Conservation (phyloP, 441 rosid genomes). For the Bruguiera hainesii region DNA sequence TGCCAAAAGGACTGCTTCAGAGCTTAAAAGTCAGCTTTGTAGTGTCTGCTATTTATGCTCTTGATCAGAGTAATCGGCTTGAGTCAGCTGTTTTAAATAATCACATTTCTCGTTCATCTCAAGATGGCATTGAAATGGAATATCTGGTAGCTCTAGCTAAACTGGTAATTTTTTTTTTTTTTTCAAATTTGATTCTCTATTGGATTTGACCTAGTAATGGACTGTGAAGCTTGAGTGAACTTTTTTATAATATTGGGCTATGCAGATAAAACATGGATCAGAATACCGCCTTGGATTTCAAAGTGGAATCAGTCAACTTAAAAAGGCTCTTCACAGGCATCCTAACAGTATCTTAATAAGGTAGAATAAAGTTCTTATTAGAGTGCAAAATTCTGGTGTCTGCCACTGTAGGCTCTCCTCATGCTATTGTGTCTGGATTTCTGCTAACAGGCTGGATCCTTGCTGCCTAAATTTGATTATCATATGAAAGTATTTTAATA, state of each 20-base stretch:
- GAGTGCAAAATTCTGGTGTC: constrained; percentile 13
- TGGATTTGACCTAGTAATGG: background rate
- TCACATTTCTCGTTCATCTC: constrained; percentile 47
- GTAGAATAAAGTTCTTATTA: constrained; percentile 31
- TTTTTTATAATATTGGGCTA: constrained; percentile 14
- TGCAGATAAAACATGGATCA: constrained; percentile 71
- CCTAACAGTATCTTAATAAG: constrained; percentile 80
- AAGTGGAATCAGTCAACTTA: constrained; percentile 71
- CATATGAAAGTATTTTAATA: too few relatives aligned
- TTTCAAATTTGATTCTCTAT: constrained; percentile 16
- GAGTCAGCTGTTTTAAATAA: constrained; percentile 57
- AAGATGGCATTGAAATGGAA: constrained; percentile 67
- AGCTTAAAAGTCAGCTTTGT: constrained; percentile 70
- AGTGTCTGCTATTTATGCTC: constrained; percentile 72
- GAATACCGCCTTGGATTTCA: constrained; percentile 59
- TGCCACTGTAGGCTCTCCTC: background rate
- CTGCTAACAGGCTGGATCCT: background rate
- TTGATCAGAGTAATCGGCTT: constrained; percentile 67
- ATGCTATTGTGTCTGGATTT: background rate
- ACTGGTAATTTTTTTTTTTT: constrained; percentile 52
- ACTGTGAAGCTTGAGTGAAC: constrained; percentile 10
- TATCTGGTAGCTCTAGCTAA: constrained; percentile 72
- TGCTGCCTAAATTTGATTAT: background rate
- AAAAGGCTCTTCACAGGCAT: constrained; percentile 69
- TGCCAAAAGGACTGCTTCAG: constrained; percentile 64